Conservation (phyloP, 805 yeast genomes). For the Barnettozyma sucrosica region DNA sequence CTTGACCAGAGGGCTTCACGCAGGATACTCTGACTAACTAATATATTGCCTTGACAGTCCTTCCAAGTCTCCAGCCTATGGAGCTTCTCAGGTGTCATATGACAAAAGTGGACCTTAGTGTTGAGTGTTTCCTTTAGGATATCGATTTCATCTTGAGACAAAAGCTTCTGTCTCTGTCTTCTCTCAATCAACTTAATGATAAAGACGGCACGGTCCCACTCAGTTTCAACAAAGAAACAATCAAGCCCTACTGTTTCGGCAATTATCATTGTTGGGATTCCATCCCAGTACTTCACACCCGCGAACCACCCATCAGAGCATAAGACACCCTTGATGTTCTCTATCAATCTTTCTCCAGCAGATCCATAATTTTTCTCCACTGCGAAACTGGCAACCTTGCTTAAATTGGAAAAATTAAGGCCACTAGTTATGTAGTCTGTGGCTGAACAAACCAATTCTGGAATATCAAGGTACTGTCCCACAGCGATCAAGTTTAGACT, state of each 20-base stretch:
- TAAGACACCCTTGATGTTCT: slow-evolving; percentile 40
- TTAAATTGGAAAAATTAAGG: slow-evolving; percentile 33
- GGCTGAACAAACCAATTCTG: slow-evolving; percentile 38
- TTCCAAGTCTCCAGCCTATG: slow-evolving; percentile 36
- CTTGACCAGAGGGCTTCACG: slow-evolving; percentile 47
- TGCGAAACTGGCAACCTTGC: slow-evolving; percentile 37
- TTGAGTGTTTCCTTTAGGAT: slow-evolving; percentile 30
- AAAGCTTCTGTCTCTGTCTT: slow-evolving; percentile 16
- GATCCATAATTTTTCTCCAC: slow-evolving; percentile 38
- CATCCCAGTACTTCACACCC: slow-evolving; percentile 42
- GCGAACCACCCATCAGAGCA: slow-evolving; percentile 46
- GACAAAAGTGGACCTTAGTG: slow-evolving; percentile 40
- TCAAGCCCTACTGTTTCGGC: slow-evolving; percentile 42
- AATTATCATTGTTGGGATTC: slow-evolving; percentile 37
- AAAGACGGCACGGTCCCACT: slow-evolving; percentile 50
- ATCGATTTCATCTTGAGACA: slow-evolving; percentile 1
- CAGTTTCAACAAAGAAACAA: slow-evolving; percentile 47
- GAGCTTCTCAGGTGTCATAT: slow-evolving; percentile 42
- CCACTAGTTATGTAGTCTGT: slow-evolving; percentile 33
- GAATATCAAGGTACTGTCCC: slow-evolving; percentile 44
- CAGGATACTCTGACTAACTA: slow-evolving; percentile 34
- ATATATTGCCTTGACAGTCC: slow-evolving; percentile 33
- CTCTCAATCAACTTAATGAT: slow-evolving; percentile 38
- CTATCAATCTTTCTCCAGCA: slow-evolving; percentile 40
- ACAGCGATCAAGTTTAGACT: slow-evolving; percentile 41